Percentiles rank a stretch among this genome's conserved stretches.
Evolutionary conservation across 345 rosid species (phyloP).

Genomic region (Eutrema yunnanense): DNA sequence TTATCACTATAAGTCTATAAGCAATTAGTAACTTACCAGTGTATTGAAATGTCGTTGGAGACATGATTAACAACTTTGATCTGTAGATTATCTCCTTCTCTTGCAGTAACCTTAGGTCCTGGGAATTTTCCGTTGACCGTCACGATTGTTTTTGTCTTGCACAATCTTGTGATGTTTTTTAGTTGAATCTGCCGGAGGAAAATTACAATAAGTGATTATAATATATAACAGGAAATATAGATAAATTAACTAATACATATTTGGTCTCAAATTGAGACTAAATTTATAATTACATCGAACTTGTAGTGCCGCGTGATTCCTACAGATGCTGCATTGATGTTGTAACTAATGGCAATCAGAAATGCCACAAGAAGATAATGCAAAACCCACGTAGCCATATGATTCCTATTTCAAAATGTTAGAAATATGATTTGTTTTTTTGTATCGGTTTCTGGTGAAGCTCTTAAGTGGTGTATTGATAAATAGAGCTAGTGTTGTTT

Average conservation of each 20-base stretch:
- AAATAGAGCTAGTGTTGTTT: constrained; percentile 2
- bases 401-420: background rate
- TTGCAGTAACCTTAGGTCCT: constrained; percentile 31
- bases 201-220: background rate
- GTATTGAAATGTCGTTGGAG: constrained; percentile 25
- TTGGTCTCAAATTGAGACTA: background rate
- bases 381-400: constrained; percentile 17
- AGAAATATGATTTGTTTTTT: background rate
- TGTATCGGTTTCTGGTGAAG: background rate
- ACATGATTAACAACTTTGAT: constrained; percentile 33
- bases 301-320: constrained; percentile 38
- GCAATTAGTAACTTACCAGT: constrained; percentile 13
- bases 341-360: constrained; percentile 16
- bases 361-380: constrained; percentile 19
- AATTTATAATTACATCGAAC: constrained; percentile 27
- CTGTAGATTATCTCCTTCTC: constrained; percentile 35
- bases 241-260: background rate
- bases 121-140: constrained; percentile 31
- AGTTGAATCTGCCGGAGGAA: constrained; percentile 28
- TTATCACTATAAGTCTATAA: background rate
- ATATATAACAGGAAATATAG: background rate
- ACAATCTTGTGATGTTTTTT: constrained; percentile 42
- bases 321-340: constrained; percentile 24
- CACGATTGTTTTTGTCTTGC: constrained; percentile 32
- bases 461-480: constrained; percentile 6